These are phyloP conservation scores for Ottelia alismoides DNA, from an alignment of 106 monocot genomes.

Conservation along the genomic window DNA sequence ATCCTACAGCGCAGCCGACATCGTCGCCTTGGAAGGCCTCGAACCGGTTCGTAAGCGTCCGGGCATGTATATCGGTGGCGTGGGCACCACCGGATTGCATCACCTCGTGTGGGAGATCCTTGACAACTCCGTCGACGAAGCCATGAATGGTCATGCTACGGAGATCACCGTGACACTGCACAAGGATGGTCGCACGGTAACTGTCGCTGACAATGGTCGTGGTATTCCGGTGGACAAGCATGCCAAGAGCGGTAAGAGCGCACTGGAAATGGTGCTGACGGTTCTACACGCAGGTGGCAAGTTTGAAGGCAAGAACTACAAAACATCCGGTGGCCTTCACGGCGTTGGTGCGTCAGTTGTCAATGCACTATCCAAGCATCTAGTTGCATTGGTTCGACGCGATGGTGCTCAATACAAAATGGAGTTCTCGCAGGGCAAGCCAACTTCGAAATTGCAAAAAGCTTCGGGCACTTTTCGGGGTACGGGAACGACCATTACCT, in stretches of 20 bases:
- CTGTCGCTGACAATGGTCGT: background rate
- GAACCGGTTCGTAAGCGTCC: background rate
- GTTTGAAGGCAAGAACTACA: background rate
- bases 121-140: background rate
- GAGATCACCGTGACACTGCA: background rate
- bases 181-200: background rate
- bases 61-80: constrained; percentile 1
- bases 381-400: background rate
- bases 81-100: background rate
- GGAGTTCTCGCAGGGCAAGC: background rate
- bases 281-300: too few species aligned
- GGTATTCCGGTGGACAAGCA: background rate
- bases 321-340: background rate
- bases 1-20: background rate
- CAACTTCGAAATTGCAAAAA: too few species aligned
- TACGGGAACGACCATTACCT: background rate
- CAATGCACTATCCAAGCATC: background rate
- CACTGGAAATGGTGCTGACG: background rate
- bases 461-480: too few species aligned
- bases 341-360: background rate
- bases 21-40: background rate
- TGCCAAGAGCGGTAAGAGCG: background rate
- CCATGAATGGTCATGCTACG: background rate
- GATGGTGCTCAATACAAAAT: background rate
- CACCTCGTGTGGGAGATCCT: background rate